Percentiles rank a stretch among this genome's conserved stretches.
Evolutionary conservation across 2,329 filamentous ascomycete species (phyloP).

Genomic region (Coleophoma crateriformis): DNA sequence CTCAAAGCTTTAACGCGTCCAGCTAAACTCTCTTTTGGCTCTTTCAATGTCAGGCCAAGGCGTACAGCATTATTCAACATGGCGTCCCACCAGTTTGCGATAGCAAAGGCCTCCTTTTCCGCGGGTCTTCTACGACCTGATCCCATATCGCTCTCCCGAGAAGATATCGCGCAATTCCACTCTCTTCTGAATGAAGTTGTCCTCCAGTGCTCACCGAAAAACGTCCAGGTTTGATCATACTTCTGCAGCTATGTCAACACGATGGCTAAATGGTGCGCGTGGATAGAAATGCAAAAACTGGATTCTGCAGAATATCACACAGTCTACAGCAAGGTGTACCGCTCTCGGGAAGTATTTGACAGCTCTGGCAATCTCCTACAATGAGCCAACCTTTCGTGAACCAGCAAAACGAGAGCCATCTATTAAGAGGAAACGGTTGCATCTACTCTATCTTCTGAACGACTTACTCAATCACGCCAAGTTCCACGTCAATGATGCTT

Average conservation of each 20-base stretch:
- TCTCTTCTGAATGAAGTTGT: constrained; percentile 57
- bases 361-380: constrained; percentile 59
- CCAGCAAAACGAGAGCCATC: constrained; percentile 42
- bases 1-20: too few species aligned
- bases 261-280: constrained; percentile 31
- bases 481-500: constrained; percentile 40
- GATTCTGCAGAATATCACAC: constrained; percentile 68
- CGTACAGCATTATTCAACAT: constrained; percentile 32
- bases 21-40: too few species aligned
- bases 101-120: constrained; percentile 74
- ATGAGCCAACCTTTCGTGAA: constrained; percentile 16
- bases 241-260: constrained; percentile 23
- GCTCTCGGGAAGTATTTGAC: constrained; percentile 72
- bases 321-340: constrained; percentile 58
- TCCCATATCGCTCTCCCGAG: constrained; percentile 61
- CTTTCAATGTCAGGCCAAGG: neutral
- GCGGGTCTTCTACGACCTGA: constrained; percentile 70
- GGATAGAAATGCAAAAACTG: constrained; percentile 82
- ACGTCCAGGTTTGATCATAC: constrained; percentile 74
- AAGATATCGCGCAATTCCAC: constrained; percentile 67
- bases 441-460: constrained; percentile 73
- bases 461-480: constrained; percentile 71
- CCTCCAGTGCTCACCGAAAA: constrained; percentile 67
- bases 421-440: constrained; percentile 62
- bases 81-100: constrained; percentile 66